Conservation (phyloP, 345 rosid species). For the Euphorbia peplus region DNA sequence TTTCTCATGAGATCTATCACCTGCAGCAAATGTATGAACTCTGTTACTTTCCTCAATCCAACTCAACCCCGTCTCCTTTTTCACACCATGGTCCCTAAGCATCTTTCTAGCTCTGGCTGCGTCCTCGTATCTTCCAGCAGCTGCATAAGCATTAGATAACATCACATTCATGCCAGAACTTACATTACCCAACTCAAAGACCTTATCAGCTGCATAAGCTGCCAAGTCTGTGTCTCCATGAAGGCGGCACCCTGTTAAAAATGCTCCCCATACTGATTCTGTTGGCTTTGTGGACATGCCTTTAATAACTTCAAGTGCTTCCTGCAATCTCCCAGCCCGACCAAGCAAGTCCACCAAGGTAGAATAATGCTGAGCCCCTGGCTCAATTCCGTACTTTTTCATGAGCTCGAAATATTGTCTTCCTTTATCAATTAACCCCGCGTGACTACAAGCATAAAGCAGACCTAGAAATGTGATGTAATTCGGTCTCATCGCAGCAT, state of each 20-base stretch:
- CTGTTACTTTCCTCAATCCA: conserved; percentile 91
- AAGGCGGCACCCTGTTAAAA: conserved; percentile 69
- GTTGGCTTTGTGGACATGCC: conserved; percentile 69
- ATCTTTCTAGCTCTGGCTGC: conserved; percentile 77
- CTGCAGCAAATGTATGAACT: conserved; percentile 83
- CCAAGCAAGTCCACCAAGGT: conserved; percentile 77
- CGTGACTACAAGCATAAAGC: conserved; percentile 89
- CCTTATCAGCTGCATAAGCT: conserved; percentile 69
- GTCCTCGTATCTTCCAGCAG: conserved; percentile 81
- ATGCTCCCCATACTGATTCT: conserved; percentile 86
- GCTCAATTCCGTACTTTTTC: conserved; percentile 63
- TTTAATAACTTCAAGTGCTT: conserved; percentile 53
- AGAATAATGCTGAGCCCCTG: conserved; percentile 74
- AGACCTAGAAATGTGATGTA: conserved; percentile 71
- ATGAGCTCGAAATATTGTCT: conserved; percentile 58
- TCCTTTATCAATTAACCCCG: conserved; percentile 71
- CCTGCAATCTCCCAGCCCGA: conserved; percentile 75
- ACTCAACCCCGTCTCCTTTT: conserved; percentile 86
- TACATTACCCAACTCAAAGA: conserved; percentile 59
- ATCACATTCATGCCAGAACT: conserved; percentile 71
- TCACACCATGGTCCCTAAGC: conserved; percentile 75
- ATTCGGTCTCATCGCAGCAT: conserved; percentile 57
- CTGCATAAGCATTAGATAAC: conserved; percentile 80
- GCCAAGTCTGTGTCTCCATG: conserved; percentile 76
- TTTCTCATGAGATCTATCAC: conserved; percentile 56